Base-by-base conservation (phyloP, 805 yeast genomes). In the Yarrowia sp. region DNA sequence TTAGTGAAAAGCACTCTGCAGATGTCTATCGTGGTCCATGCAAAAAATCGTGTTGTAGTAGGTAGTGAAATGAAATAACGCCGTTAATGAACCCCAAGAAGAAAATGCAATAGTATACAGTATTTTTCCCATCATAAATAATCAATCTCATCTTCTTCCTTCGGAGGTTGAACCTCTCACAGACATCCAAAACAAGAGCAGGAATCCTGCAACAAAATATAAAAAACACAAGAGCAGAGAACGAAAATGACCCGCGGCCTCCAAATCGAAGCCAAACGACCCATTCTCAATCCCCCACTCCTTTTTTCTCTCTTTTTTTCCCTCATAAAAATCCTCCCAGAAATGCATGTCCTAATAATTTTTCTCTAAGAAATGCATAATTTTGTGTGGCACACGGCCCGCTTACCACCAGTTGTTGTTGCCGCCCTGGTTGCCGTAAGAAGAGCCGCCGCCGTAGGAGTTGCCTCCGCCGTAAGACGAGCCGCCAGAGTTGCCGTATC, bases 381-480 rank as follows among this genome's bases (percentile, higher is more conserved):
- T 44, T 44, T 44, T 44, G 35, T 27, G 49, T 29, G 35, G 51
- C 51, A 9, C n/a, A 44, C 9, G 1, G 27, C 12, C 51, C 16
- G 25, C 55, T 44, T 58, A 58, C 62, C 62, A 58, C 62, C 62
- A 58, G 62, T 18, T 42, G 53, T 58, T 62, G 56, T 63, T 53
- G 36, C 66, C 65, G 41, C 66, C 66, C 60, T 62, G 59, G 56
- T 65, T 62, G 38, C 66, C 67, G 63, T 61, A 55, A 29, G 61
- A 55, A 21, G 47, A 31, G 31, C 47, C 47, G 55, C 55, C 53
- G 33, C 29, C 29, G 29, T 27, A 58, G n/a, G n/a, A 44, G 49
- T 65, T 63, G 47, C 51, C 35, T 22, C 49, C 33, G 32, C 66
- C 66, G 61, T 61, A 55, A 38, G 65, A 63, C 27, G 65, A 66